These are phyloP conservation scores for Apiospora hydei DNA, from an alignment of 2,329 filamentous ascomycete species.

Conservation along the genomic window DNA sequence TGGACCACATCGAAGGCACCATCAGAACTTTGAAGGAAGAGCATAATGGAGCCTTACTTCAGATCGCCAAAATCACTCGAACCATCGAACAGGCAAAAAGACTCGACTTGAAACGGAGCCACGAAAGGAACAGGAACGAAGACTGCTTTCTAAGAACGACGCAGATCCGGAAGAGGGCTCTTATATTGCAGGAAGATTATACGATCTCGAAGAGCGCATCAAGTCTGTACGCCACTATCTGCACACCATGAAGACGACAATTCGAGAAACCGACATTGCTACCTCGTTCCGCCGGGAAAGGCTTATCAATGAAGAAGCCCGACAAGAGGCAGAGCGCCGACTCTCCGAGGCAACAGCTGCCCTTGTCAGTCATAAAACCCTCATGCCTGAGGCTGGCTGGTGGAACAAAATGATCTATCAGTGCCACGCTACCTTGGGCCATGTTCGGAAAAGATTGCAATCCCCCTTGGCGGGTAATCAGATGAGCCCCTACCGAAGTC, in stretches of 20 bases:
- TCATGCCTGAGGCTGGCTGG: background rate
- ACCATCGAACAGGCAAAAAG: background rate
- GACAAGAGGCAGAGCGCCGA: background rate
- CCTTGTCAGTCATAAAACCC: background rate
- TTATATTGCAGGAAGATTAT: background rate
- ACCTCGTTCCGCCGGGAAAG: background rate
- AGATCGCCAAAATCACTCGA: background rate
- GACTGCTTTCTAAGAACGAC: background rate
- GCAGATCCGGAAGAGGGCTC: background rate
- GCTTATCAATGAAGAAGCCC: background rate
- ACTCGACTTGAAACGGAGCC: background rate
- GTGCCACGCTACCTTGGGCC: background rate
- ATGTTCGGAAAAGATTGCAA: background rate
- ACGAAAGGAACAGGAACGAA: background rate
- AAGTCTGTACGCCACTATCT: background rate
- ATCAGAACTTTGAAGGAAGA: background rate
- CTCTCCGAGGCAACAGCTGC: background rate
- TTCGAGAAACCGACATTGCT: background rate
- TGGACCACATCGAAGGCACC: slow-evolving; percentile 17
- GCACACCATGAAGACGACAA: background rate
- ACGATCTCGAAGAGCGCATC: background rate
- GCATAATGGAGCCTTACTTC: background rate
- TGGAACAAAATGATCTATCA: background rate
- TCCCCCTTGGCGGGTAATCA: background rate
- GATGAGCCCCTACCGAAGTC: background rate